These are phyloP conservation scores for Nakazawaea holstii DNA, from an alignment of 805 yeast species.

Conservation along the genomic window DNA sequence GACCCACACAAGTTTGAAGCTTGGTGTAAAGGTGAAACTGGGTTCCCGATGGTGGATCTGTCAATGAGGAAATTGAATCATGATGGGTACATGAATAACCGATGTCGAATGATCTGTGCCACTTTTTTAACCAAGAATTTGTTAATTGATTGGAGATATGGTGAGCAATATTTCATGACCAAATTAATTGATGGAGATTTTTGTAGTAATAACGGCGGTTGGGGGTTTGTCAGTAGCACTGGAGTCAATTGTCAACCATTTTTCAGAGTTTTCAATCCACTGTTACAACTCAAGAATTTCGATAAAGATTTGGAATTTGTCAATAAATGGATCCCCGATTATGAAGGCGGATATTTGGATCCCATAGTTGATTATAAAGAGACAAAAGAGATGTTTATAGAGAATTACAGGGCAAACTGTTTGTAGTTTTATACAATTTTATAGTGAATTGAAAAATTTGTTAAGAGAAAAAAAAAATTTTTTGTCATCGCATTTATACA, in stretches of 20 bases:
- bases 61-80: slow-evolving; percentile 45
- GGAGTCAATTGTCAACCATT: slow-evolving; percentile 55
- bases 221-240: slow-evolving; percentile 50
- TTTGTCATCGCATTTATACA: background rate
- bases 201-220: slow-evolving; percentile 51
- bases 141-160: slow-evolving; percentile 50
- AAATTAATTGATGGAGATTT: slow-evolving; percentile 47
- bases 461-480: slow-evolving; percentile 3
- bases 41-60: slow-evolving; percentile 54
- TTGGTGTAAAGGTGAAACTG: slow-evolving; percentile 53
- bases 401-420: slow-evolving; percentile 19
- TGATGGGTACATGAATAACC: slow-evolving; percentile 51
- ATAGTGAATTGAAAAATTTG: slow-evolving; percentile 15
- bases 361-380: slow-evolving; percentile 39
- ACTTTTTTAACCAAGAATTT: slow-evolving; percentile 46
- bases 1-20: slow-evolving; percentile 33
- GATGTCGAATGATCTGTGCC: slow-evolving; percentile 50
- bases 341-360: slow-evolving; percentile 32
- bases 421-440: background rate
- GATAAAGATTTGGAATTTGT: slow-evolving; percentile 44
- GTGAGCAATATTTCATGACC: slow-evolving; percentile 45
- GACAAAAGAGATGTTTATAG: slow-evolving; percentile 37
- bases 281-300: slow-evolving; percentile 41
- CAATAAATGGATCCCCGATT: slow-evolving; percentile 45
- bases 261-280: slow-evolving; percentile 50